A percentile compares a stretch with the other conserved stretches of the same genome.
phyloP scores from a whole-genome alignment of 805 yeast species.

The Zygotorulaspora sp. region DNA sequence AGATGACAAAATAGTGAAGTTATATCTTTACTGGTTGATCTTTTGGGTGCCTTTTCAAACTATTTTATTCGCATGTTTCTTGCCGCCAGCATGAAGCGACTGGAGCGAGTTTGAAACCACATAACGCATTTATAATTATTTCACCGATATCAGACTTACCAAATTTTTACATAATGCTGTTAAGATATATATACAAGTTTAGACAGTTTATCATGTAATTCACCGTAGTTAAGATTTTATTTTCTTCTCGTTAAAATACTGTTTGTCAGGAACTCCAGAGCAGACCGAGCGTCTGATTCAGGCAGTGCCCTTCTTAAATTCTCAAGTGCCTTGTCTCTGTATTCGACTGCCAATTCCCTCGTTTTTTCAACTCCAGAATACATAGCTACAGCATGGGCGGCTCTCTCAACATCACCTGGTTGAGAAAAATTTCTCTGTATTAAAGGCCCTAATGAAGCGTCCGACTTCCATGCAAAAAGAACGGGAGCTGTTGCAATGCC shows the following conservation, averaged over 20 bases:
- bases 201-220: neutral
- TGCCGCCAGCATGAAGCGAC: constrained; percentile 72
- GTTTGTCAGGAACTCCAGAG: constrained; percentile 78
- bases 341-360: constrained; percentile 66
- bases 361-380: constrained; percentile 77
- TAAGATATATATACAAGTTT: too few relatives aligned
- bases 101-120: neutral
- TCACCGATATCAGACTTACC: neutral
- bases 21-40: constrained; percentile 46
- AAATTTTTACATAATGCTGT: neutral
- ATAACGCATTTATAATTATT: neutral
- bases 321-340: constrained; percentile 67
- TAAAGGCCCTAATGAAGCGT: constrained; percentile 77
- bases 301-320: constrained; percentile 69
- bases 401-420: constrained; percentile 81
- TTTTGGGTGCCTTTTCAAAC: constrained; percentile 69
- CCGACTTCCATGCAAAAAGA: constrained; percentile 86
- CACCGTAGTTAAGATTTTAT: constrained; percentile 1
- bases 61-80: constrained; percentile 68
- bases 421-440: constrained; percentile 77
- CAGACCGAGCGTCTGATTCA: constrained; percentile 83
- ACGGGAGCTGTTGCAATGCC: constrained; percentile 98
- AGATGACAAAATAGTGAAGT: constrained; percentile 31
- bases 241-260: constrained; percentile 78
- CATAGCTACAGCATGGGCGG: constrained; percentile 65